Evolutionary conservation across 768 basidiomycete genomes (phyloP), one percentile per base, ranked within the genome.

Genomic region (Lactarius vividus): DNA sequence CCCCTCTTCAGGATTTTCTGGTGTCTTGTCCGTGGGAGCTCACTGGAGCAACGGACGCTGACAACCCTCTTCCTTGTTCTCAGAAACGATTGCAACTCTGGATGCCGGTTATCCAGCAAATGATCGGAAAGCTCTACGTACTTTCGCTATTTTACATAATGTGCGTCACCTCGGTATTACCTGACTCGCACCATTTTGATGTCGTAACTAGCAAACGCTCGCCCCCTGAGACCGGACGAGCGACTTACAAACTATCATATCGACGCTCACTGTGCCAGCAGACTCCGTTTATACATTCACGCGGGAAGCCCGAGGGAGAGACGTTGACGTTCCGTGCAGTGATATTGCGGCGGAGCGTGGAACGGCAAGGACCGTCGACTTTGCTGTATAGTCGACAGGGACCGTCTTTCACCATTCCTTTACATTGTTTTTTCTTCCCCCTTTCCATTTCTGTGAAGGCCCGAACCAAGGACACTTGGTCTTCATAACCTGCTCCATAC

Each of bases 71-170:
- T 40, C 20, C 35, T 39, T 37, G 1, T n/a, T 6, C 26, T 37
- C 20, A 66, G 61, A 57, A 62, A 53, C 42, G n/a, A 5, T 6
- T n/a, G 4, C 16, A 42, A 28, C 4, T 62, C 39, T 66, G 65
- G 65, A 53, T 3, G 31, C 9, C 57, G 13, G 4, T 39, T 10
- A 6, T 66, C 42, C 46, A 62, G 23, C 60, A 29, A 18, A 28
- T 54, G 61, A 20, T 58, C 2, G 65, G 65, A 15, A 66, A 62
- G 61, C 65, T 66, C 55, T 66, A 54, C 26, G 60, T 66, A 23
- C 56, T 66, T 26, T 66, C 61, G 8, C 29, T 66, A 23, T 58
- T 44, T 35, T 35, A 62, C 49, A 62, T 58, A 5, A 61, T 58
- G 65, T 66, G 49, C 15, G 65, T n/a, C 9, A 6, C 8, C n/a